phyloP scores from a whole-genome alignment of 768 basidiomycete species.

The Mycena pura region DNA sequence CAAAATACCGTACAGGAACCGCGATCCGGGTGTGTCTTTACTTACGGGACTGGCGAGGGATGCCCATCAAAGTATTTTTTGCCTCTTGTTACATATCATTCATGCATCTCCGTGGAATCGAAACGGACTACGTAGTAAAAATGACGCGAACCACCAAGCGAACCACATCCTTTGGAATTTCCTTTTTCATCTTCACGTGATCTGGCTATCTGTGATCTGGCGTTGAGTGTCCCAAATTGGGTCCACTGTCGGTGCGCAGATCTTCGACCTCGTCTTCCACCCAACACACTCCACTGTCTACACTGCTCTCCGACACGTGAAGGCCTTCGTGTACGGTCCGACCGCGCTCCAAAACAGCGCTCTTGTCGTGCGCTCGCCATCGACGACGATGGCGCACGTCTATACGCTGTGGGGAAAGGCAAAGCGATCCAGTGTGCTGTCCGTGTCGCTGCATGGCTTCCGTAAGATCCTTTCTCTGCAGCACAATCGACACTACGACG shows the following conservation, averaged over 20 bases:
- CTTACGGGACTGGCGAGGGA: no score
- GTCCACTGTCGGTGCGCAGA: conserved; percentile 75
- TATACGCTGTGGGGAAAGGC: conserved; percentile 85
- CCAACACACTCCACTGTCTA: conserved; percentile 76
- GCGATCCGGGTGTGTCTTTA: no score
- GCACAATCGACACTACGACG: conserved; percentile 71
- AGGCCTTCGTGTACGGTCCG: conserved; percentile 80
- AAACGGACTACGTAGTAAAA: no score
- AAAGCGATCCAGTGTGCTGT: conserved; percentile 76
- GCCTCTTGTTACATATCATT: no score
- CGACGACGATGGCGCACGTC: conserved; percentile 66
- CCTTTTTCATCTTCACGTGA: no score
- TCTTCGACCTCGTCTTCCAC: conserved; percentile 92
- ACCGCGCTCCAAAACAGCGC: conserved; percentile 64
- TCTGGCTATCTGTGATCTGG: no score
- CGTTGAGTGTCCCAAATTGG: no score
- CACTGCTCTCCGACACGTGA: conserved; percentile 77
- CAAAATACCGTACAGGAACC: no score
- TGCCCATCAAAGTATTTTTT: no score
- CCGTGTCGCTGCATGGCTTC: neutral
- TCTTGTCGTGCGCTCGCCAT: conserved; percentile 81
- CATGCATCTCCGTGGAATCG: no score
- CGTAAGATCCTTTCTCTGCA: conserved; percentile 37
- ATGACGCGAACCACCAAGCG: no score
- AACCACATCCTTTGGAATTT: no score